Evolutionary conservation across 495 filamentous ascomycete species (phyloP), one percentile per base, ranked within the genome.

Genomic region (Aspergillus cavernicola): DNA sequence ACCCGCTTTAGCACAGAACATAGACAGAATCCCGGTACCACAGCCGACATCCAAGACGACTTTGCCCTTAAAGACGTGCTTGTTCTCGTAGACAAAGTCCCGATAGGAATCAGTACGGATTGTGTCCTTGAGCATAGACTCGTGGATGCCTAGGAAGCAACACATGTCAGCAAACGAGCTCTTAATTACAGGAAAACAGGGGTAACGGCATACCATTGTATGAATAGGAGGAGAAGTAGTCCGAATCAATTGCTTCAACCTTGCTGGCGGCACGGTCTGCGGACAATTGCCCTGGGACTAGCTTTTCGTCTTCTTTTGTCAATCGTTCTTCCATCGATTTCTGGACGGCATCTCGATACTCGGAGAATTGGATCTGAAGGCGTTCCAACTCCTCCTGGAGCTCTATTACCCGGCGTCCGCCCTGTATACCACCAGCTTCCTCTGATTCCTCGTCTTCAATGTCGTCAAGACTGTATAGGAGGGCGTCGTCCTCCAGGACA

Each of bases 11-110:
- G 88, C 92, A 50, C 91, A 93, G 69, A 97, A 96, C 86, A 97
- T 90, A 58, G 89, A 95, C 52, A 97, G 79, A 59, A 97, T 96
- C 22, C 87, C 88, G 10, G 92, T 96, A 47, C 92, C 92, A 64
- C 91, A 96, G 44, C 92, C 92, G 37, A 97, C 89, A 67, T 97
- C 92, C 35, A 97, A 81, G 26, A 97, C 89, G 42, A 89, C 80
- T 75, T 95, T 95, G 66, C 86, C 87, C 68, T 87, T 85, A 72
- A 97, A 96, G 6, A 97, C 70, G 58, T 91, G 80, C 74, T 95
- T 92, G 74, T 96, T 91, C 42, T 89, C 77, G 52, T 86, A 86
- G 23, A 88, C 79, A 53, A 87, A 87, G 57, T 88, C 84, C 8
- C 84, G 74, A 56, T 88, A 88, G 22, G 82, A 75, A 53, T 86